These are phyloP conservation scores for Jatropha curcas DNA, from an alignment of 345 rosid genomes.

Conservation along the genomic window DNA sequence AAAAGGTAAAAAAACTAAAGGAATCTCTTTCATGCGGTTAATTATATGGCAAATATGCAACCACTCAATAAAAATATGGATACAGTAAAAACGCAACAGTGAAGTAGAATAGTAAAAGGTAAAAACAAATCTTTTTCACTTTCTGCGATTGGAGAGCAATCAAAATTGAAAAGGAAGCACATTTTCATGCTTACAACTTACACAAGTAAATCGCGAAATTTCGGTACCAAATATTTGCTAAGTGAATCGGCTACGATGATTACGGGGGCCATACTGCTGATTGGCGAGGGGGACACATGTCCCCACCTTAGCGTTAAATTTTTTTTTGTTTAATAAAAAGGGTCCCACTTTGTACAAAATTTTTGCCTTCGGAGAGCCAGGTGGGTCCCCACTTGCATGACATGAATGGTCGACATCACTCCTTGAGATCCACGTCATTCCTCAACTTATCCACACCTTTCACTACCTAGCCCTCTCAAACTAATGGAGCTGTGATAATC, in stretches of 20 bases:
- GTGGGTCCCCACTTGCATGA: constrained; percentile 34
- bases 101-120: neutral
- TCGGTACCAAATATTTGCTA: neutral
- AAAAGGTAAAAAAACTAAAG: no score
- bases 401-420: constrained; percentile 45
- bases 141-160: neutral
- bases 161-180: neutral
- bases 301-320: neutral
- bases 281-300: neutral
- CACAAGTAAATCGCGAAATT: constrained; percentile 21
- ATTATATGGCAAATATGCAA: no score
- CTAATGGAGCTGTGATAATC: neutral
- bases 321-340: neutral
- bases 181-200: constrained; percentile 9
- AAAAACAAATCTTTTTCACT: constrained; percentile 13
- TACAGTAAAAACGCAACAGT: no score
- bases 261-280: constrained; percentile 28
- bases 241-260: constrained; percentile 40
- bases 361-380: constrained; percentile 21
- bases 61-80: no score
- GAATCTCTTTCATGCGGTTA: no score
- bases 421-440: constrained; percentile 50
- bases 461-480: neutral
- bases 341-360: neutral
- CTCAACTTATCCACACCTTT: constrained; percentile 27